phyloP scores from a whole-genome alignment of 1,139 yeast species.

The Pichia terricola region DNA sequence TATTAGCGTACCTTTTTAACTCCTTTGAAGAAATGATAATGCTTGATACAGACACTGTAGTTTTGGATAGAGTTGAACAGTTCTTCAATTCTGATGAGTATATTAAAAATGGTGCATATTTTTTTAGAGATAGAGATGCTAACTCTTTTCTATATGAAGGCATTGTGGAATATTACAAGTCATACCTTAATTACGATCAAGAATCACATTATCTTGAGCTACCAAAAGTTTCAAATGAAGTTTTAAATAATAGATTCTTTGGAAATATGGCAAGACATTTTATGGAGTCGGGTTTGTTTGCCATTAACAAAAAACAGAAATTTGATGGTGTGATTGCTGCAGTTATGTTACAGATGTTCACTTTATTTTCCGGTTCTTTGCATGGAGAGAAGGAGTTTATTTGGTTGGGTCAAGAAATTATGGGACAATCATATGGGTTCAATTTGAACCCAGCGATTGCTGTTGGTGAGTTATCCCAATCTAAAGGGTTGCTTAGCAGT shows the following conservation, averaged over 20 bases:
- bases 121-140: slow-evolving; percentile 35
- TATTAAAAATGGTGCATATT: slow-evolving; percentile 27
- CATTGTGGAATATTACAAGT: slow-evolving; percentile 39
- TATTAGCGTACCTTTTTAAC: slow-evolving; percentile 38
- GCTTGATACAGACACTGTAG: slow-evolving; percentile 49
- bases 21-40: slow-evolving; percentile 42
- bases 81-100: slow-evolving; percentile 28
- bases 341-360: slow-evolving; percentile 30
- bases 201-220: slow-evolving; percentile 19
- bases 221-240: slow-evolving; percentile 13
- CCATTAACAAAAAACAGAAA: slow-evolving; percentile 35
- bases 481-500: slow-evolving; percentile 26
- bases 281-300: slow-evolving; percentile 51
- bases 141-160: slow-evolving; percentile 28
- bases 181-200: slow-evolving; percentile 32
- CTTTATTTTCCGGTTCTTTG: slow-evolving; percentile 22
- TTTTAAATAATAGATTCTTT: slow-evolving; percentile 28
- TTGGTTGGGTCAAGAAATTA: slow-evolving; percentile 47
- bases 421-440: slow-evolving; percentile 44
- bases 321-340: slow-evolving; percentile 36
- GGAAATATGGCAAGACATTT: slow-evolving; percentile 39
- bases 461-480: slow-evolving; percentile 34
- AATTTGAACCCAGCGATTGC: slow-evolving; percentile 43
- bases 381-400: slow-evolving; percentile 59
- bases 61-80: slow-evolving; percentile 30